phyloP scores from a whole-genome alignment of 2,329 filamentous ascomycete species.

The Raffaelea deltoideospora region DNA sequence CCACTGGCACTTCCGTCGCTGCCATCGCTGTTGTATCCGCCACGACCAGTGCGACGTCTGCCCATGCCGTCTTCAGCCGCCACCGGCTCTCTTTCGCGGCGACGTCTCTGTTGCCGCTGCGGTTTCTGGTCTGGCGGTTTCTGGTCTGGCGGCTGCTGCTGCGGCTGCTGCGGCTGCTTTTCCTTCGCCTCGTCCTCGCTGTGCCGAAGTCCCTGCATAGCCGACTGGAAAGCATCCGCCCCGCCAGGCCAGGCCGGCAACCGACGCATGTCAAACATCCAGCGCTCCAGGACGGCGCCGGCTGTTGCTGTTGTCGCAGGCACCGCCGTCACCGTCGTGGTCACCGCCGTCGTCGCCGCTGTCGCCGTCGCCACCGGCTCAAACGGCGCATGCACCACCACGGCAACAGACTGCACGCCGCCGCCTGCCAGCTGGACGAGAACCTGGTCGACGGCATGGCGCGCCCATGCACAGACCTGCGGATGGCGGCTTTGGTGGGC shows the following conservation, averaged over 20 bases:
- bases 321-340: too few relatives aligned
- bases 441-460: slow-evolving; percentile 61
- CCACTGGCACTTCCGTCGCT: slow-evolving; percentile 3
- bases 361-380: slow-evolving; percentile 1
- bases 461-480: slow-evolving; percentile 71
- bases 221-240: slow-evolving; percentile 15
- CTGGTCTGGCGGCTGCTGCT: not conserved
- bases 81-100: too few relatives aligned
- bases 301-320: too few relatives aligned
- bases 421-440: slow-evolving; percentile 51
- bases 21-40: too few relatives aligned
- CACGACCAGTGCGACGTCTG: too few relatives aligned
- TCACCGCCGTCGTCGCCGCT: too few relatives aligned
- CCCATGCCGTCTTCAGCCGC: too few relatives aligned
- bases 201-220: too few relatives aligned
- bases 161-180: slow-evolving; percentile 3
- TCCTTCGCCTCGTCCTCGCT: too few relatives aligned
- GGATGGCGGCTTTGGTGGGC: slow-evolving; percentile 80
- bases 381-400: slow-evolving; percentile 8
- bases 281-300: slow-evolving; percentile 38
- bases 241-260: slow-evolving; percentile 32
- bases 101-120: not conserved
- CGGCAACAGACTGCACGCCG: slow-evolving; percentile 6
- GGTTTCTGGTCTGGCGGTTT: not conserved
- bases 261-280: slow-evolving; percentile 40